Base-by-base conservation (phyloP, 306 rosid genomes). In the Quercus mongolica region DNA sequence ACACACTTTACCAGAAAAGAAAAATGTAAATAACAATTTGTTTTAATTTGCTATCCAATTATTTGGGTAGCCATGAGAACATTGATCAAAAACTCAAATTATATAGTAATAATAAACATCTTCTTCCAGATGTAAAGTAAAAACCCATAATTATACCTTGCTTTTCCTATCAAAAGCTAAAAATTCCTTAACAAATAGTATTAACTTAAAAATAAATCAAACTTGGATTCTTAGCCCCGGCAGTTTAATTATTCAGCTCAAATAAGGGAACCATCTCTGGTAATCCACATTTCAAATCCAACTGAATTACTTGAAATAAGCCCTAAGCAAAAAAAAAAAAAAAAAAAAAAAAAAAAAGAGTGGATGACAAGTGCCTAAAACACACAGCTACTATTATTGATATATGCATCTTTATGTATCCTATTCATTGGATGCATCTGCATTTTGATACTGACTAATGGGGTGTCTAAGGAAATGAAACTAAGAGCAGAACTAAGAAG, bases 401-500 rank as follows among this genome's bases (percentile, higher is more conserved):
- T 96, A 78, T 93, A 98, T 28, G 99, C 98, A 23, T 85, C 99
- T 3, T 81, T 96, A 68, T 90, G 98, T 70, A 96, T 93, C 75
- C 86, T 96, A 71, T 92, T 96, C 78, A 90, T 85, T 78, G 99
- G 99, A 80, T 96, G 99, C 77, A 85, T 96, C 54, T 93, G 98
- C 84, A 96, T 96, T 76, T 86, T 96, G 81, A 91, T 96, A 79
- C 88, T 96, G 80, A 96, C 99, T 13, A 96, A 93, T 54, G 99
- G 99, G 85, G 99, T 96, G 26, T 96, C 99, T 21, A 96, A 96
- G 93, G 99, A 96, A 85, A 96, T 96, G 99, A 91, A 90, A 75
- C 96, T 96, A 28, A 87, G 99, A 83, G 99, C 98, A 58, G 99
- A 91, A 82, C 83, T 96, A 71, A 96, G 93, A 44, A 91, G 90